Evolutionary conservation across 2,329 filamentous ascomycete species (phyloP).

Genomic region (Fusarium newnesense): DNA sequence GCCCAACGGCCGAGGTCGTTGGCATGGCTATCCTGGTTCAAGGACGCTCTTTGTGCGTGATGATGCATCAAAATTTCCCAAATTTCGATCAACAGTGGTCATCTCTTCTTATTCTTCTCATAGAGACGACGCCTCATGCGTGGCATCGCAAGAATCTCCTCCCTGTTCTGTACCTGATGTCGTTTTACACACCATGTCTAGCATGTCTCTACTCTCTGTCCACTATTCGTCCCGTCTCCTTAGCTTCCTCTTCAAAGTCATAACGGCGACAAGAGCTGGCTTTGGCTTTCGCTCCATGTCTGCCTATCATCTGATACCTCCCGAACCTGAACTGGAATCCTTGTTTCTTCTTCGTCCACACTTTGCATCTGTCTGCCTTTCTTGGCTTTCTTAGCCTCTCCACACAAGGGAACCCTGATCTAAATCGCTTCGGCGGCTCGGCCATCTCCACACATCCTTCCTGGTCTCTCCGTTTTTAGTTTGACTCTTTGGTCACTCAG

Average conservation of each 20-base stretch:
- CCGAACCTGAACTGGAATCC: constrained; percentile 21
- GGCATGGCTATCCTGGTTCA: not conserved
- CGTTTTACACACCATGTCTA: constrained; percentile 47
- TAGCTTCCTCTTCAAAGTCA: constrained; percentile 11
- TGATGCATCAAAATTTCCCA: not conserved
- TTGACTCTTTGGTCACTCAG: constrained; percentile 8
- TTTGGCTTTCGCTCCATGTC: not conserved
- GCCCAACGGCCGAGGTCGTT: constrained; percentile 2
- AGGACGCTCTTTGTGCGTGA: not conserved
- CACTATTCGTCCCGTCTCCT: constrained; percentile 34
- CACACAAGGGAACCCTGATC: constrained; percentile 34
- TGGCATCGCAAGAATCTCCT: constrained; percentile 23
- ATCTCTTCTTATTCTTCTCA: not conserved
- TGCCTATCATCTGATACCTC: constrained; percentile 27
- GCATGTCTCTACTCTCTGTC: constrained; percentile 40
- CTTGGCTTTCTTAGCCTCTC: constrained; percentile 20
- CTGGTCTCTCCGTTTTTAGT: constrained; percentile 1
- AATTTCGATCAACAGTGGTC: not conserved
- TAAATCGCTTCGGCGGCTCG: constrained; percentile 20
- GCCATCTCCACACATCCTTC: constrained; percentile 33
- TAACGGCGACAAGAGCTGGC: constrained; percentile 3
- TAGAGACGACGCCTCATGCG: constrained; percentile 18
- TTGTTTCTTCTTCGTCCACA: constrained; percentile 36
- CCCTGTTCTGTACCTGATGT: constrained; percentile 30
- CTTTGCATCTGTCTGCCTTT: constrained; percentile 18